Base-by-base conservation (phyloP, 2,329 filamentous ascomycete species). In the Macroventuria anomochaeta region DNA sequence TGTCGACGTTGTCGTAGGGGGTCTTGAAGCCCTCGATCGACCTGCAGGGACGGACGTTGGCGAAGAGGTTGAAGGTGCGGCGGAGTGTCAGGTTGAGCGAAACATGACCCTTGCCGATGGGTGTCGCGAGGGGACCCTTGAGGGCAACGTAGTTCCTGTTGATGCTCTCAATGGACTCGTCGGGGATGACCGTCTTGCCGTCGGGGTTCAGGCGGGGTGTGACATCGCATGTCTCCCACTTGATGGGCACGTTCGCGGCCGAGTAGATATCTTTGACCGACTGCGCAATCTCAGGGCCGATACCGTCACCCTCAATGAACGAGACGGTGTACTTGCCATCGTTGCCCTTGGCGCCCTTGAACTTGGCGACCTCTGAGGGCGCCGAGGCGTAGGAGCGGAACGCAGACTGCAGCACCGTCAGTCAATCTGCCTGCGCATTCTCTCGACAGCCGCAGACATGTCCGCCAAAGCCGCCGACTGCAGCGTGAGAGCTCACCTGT, bases 11-110 rank as follows among this genome's bases (percentile, higher is more conserved):
- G 77, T 97, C 93, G 83, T 97, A 97, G 61, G 93, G 92, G 47
- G 95, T 99, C 88, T 97, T 96, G 89, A 89, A 99, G 72, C 95
- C 95, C 63, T 90, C 90, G 67, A 99, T 92, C 62, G 92, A 97
- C 75, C 92, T 90, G 87, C 96, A 99, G 60, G 96, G 95, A 73
- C 96, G 93, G 71, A 99, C 85, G 83, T 99, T 99, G 82, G 95
- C 96, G 80, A 99, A 99, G 72, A 99, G 92, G 85, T 99, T 99
- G 84, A 99, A 99, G 62, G 96, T 99, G 75, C 95, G 90, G 76
- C 95, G 93, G 72, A 99, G 92, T 57, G 95, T 99, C 64, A 99
- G 84, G 85, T 99, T 99, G 68, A 99, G 90, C 54, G 95, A 97
- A 77, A 99, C 93, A 81, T 99, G 95, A 73, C 95, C 95, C 85